Base-by-base conservation (phyloP, 495 filamentous ascomycete genomes). In the Aspergillus steynii region DNA sequence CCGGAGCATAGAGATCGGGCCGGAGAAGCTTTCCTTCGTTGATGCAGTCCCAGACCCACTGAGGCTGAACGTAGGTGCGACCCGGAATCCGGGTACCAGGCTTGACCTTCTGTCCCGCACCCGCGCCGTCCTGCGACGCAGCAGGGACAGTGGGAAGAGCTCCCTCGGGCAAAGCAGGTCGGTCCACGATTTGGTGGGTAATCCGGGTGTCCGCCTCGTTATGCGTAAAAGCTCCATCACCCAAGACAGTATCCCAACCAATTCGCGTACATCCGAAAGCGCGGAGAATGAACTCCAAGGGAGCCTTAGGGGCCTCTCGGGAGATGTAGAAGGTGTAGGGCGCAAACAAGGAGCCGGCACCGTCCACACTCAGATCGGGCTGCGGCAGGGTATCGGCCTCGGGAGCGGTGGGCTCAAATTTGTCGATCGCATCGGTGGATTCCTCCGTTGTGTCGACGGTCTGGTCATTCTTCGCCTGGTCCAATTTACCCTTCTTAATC, bases 41-140 rank as follows among this genome's bases (percentile, higher is more conserved):
- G 65, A 97, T 77, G 69, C 90, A 91, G 64, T 99, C 95, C 95
- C 95, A 99, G 14, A 99, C 85, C 92, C 96, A 99, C 71, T 99
- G 95, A 26, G 95, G 95, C 76, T 99, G 95, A 53, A 99, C 74
- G 65, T 98, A 98, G 50, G 88, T 93, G 52, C 95, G 81, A 28
- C 93, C 93, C 7, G 93, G 93, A 61, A 97, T 87, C 37, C 93
- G 84, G 59, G 85, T 83, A 68, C 80, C 63, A 57, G 84, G 66
- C 84, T 77, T 73, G 52, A 77, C 71, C 37, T 73, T 77, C 55
- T 74, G 66, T 27, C 61, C 66, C 69, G 70, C 64, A 62, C 85
- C 85, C 69, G 67, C 62, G 63, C 85, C 85, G 61, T 86, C 82
- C 51, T 83, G 80, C 1, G 73, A 77, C 28, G 81, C 81, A 37